Conservation (phyloP, 192 early-diverging fungal genomes). For the Umbelopsis sp. region DNA sequence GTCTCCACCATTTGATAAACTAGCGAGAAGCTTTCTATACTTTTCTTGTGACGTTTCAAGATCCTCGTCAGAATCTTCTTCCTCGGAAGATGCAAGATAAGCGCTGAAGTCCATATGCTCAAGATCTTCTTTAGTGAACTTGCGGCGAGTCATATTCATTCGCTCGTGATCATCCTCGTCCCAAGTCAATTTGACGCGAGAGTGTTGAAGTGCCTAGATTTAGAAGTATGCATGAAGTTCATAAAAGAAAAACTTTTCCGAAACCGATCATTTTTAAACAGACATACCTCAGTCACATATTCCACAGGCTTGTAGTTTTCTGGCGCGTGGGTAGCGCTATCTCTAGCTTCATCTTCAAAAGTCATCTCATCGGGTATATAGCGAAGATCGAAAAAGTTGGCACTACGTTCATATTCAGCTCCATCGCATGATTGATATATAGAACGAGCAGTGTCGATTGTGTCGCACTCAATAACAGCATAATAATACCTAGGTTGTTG, state of each 20-base stretch:
- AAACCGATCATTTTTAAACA: background rate
- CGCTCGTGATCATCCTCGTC: constrained; percentile 92
- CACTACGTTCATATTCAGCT: constrained; percentile 86
- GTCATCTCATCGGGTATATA: constrained; percentile 90
- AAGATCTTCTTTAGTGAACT: constrained; percentile 87
- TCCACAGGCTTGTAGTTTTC: constrained; percentile 70
- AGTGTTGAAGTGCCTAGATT: constrained; percentile 81
- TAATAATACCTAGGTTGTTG: constrained; percentile 73
- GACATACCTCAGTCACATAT: constrained; percentile 64
- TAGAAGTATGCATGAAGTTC: background rate
- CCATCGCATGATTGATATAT: constrained; percentile 89
- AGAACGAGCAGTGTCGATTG: constrained; percentile 74
- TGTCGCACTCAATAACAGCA: constrained; percentile 93
- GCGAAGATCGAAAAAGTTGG: constrained; percentile 93
- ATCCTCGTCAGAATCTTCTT: constrained; percentile 65
- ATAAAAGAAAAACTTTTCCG: background rate
- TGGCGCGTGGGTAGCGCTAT: constrained; percentile 60
- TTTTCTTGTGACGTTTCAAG: constrained; percentile 46
- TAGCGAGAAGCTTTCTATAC: constrained; percentile 52
- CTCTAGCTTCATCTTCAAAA: constrained; percentile 77
- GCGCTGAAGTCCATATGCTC: constrained; percentile 91
- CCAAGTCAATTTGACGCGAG: constrained; percentile 94
- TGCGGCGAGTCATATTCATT: constrained; percentile 73
- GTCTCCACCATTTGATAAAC: constrained; percentile 34
- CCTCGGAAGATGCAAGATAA: constrained; percentile 78